These are phyloP conservation scores for Mycena haematopus DNA, from an alignment of 768 basidiomycete species.

Conservation along the genomic window DNA sequence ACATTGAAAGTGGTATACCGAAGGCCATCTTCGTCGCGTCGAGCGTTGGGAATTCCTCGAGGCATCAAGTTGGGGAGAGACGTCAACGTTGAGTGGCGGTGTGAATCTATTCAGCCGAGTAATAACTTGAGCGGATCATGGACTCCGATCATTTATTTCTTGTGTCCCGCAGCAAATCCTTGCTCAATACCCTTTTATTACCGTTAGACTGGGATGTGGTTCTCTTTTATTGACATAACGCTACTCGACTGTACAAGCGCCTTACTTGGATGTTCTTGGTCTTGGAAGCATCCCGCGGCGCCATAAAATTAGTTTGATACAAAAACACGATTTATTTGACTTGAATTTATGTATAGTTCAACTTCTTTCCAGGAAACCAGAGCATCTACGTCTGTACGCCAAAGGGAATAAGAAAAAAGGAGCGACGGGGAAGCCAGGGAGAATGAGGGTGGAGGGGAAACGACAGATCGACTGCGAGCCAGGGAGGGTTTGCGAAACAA, in stretches of 20 bases:
- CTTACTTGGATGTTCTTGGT: too few relatives aligned
- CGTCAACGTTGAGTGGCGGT: not conserved
- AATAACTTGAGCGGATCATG: too few relatives aligned
- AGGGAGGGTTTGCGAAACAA: not conserved
- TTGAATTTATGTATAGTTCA: constrained; percentile 23
- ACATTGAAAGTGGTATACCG: constrained; percentile 84
- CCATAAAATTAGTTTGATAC: constrained; percentile 8
- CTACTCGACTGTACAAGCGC: too few relatives aligned
- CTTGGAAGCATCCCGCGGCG: too few relatives aligned
- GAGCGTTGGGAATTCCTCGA: constrained; percentile 81
- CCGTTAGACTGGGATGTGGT: too few relatives aligned
- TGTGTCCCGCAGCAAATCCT: too few relatives aligned
- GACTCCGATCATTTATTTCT: too few relatives aligned
- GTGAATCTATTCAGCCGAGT: not conserved
- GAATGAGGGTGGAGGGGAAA: not conserved
- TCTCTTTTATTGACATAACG: too few relatives aligned
- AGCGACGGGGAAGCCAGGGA: not conserved
- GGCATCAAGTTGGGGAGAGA: constrained; percentile 57
- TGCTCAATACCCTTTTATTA: too few relatives aligned
- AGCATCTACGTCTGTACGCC: constrained; percentile 27
- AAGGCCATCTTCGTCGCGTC: constrained; percentile 82
- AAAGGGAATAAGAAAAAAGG: constrained; percentile 11
- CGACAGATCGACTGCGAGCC: constrained; percentile 15
- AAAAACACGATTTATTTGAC: constrained; percentile 26
- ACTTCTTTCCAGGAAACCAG: constrained; percentile 18